Conservation (phyloP, 2,329 filamentous ascomycete genomes). For the Calonectria pseudoreteaudii region DNA sequence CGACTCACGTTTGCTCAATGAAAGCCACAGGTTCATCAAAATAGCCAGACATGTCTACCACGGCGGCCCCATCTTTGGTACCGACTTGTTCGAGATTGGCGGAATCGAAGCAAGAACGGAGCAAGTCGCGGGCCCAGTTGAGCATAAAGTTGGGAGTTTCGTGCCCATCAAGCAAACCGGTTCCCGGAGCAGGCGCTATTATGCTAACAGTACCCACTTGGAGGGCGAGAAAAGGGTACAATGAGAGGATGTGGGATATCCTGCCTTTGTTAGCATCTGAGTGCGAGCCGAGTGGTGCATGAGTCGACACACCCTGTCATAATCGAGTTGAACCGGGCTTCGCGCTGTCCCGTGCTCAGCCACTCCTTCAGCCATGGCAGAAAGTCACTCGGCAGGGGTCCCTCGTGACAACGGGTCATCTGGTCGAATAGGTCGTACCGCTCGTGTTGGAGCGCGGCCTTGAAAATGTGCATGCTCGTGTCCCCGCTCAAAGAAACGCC, state of each 20-base stretch:
- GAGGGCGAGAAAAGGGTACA: conserved; percentile 10
- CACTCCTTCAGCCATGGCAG: not conserved
- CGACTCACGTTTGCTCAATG: not conserved
- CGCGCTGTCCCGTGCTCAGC: not conserved
- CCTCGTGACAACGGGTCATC: not conserved
- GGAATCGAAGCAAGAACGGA: not conserved
- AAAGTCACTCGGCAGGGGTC: not conserved
- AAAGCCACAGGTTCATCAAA: not conserved
- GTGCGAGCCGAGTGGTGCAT: not conserved
- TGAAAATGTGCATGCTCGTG: not conserved
- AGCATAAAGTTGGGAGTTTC: conserved; percentile 9
- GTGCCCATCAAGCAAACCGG: not conserved
- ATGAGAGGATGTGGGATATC: not conserved
- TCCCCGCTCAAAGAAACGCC: not conserved
- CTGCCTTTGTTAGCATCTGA: not conserved
- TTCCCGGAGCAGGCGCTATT: not conserved
- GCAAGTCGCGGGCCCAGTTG: conserved; percentile 21
- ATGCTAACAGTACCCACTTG: conserved; percentile 11
- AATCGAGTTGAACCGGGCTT: not conserved
- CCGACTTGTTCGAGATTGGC: not conserved
- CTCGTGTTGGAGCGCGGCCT: not conserved
- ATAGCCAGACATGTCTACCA: not conserved
- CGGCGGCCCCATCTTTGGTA: not conserved
- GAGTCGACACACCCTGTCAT: not conserved
- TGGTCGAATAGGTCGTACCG: not conserved